Percentiles rank a stretch among this genome's conserved stretches.
Conservation (phyloP, 345 rosid genomes). For the Acer negundo region DNA sequence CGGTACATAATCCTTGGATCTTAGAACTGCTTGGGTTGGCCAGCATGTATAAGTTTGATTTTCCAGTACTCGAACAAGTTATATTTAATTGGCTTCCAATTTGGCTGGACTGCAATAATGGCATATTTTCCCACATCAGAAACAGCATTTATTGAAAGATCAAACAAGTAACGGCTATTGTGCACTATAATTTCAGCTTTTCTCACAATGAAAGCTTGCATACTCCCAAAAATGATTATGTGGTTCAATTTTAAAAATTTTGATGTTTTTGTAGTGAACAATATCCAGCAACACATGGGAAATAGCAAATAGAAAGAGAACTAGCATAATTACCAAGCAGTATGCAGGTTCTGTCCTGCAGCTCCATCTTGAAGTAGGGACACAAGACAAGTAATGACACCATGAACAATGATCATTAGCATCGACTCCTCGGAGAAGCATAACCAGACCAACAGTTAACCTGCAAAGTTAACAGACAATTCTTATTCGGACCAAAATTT, state of each 20-base stretch:
- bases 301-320: neutral
- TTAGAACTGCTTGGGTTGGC: conserved; percentile 41
- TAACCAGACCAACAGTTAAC: conserved; percentile 53
- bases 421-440: conserved; percentile 78
- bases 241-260: neutral
- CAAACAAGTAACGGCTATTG: neutral
- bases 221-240: neutral
- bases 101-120: conserved; percentile 53
- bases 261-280: neutral
- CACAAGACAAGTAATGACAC: conserved; percentile 94
- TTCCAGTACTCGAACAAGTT: conserved; percentile 72
- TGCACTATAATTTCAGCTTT: neutral
- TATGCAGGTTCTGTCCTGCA: conserved; percentile 63
- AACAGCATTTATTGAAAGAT: neutral
- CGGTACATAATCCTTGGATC: conserved; percentile 55
- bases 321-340: conserved; percentile 58
- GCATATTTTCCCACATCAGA: neutral
- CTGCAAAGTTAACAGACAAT: conserved; percentile 34
- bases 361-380: conserved; percentile 90
- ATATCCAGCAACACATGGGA: neutral
- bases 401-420: conserved; percentile 94
- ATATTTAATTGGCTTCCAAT: conserved; percentile 66
- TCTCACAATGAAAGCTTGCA: neutral
- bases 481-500: conserved; percentile 1
- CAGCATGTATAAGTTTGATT: conserved; percentile 45